Base-by-base conservation (phyloP, 768 basidiomycete species). In the Mycena maculata region DNA sequence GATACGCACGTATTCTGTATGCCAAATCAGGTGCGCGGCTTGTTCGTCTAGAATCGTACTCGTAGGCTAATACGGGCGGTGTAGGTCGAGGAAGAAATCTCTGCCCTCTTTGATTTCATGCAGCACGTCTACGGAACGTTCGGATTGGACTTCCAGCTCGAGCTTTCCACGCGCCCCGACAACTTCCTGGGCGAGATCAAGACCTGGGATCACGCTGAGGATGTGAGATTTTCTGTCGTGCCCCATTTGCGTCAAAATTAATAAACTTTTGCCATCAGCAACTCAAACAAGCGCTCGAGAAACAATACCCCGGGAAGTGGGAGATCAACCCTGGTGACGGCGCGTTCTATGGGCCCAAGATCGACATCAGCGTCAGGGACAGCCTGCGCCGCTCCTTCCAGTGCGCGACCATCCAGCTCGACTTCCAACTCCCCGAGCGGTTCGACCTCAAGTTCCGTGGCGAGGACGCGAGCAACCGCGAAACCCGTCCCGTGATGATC, bases 1-100 rank as follows among this genome's bases (percentile, higher is more conserved):
- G 98, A 99, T 77, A 96, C 98, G 0, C 98, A 99, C 78, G 92
- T 99, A 60, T 99, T 99, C 84, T 99, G 97, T 78, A 96, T 94
- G 88, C 93, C 93, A 11, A 88, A 91, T 11, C 95, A 96, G 84
- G 92, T 92, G 67, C 68, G 81, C 67, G 23, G 41, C 25, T 16
- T 45, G 16, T 39, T n/a, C 18, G 31, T 36, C n/a, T n/a, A 25
- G 3, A 10, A 31, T 8, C n/a, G 3, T 3, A 8, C n/a, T 53
- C n/a, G 20, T 12, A 39, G 11, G 16, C 16, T 59, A 8, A 66
- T 38, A 22, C 6, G 25, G 53, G 33, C 22, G 39, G 8, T 36
- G 28, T 55, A 97, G 92, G 90, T 99, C 65, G 93, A 90, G 71
- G 87, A 89, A 28, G 98, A 99, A 80, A 94, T 99, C 55, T 83